Evolutionary conservation across 257 asterid species (phyloP).

Genomic region (Solanum rostratum): DNA sequence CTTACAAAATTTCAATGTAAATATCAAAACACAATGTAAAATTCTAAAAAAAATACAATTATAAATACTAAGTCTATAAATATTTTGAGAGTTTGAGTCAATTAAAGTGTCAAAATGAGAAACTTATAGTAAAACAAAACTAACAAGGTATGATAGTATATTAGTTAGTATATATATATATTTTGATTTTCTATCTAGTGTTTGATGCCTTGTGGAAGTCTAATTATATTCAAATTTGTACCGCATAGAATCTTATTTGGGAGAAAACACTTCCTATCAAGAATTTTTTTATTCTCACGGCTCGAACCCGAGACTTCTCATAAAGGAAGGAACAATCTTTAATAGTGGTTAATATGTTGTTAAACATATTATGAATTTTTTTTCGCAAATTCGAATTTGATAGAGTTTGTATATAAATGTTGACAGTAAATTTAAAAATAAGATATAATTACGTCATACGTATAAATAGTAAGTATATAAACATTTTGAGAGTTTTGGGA

Average conservation of each 20-base stretch:
- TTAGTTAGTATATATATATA: too few relatives aligned
- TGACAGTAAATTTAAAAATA: background rate
- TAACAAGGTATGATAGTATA: background rate
- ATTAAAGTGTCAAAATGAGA: background rate
- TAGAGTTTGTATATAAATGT: accelerated
- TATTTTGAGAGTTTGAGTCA: background rate
- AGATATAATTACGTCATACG: background rate
- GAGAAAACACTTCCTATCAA: too few relatives aligned
- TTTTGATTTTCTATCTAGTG: too few relatives aligned
- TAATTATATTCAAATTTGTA: accelerated
- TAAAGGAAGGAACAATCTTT: too few relatives aligned
- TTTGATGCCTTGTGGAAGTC: too few relatives aligned
- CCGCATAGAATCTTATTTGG: too few relatives aligned
- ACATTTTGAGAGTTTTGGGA: background rate
- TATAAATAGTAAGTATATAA: background rate
- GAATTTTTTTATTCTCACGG: too few relatives aligned
- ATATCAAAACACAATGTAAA: background rate
- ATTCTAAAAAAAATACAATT: background rate
- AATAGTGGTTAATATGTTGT: too few relatives aligned
- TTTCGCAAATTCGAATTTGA: accelerated
- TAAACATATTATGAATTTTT: too few relatives aligned
- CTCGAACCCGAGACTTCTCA: too few relatives aligned
- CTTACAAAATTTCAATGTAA: too few relatives aligned
- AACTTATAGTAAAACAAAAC: accelerated
- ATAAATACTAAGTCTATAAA: background rate